Conservation (phyloP, 768 basidiomycete genomes). For the Mycena metata region DNA sequence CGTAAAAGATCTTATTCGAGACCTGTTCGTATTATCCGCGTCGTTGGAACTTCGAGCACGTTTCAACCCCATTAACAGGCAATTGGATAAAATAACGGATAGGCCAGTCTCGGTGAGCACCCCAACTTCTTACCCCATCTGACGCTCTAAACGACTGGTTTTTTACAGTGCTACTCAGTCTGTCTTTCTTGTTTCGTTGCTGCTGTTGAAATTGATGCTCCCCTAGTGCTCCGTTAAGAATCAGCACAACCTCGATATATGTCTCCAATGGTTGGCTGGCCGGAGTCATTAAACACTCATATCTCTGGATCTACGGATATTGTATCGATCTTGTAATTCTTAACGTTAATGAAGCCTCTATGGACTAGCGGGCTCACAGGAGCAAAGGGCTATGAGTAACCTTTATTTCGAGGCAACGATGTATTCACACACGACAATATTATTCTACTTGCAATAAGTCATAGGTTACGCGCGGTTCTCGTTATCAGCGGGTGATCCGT, state of each 20-base stretch:
- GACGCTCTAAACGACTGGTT: background rate
- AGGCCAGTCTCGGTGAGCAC: slow-evolving; percentile 87
- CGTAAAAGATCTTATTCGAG: slow-evolving; percentile 87
- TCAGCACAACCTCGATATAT: slow-evolving; percentile 93
- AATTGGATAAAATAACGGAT: slow-evolving; percentile 84
- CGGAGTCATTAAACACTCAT: slow-evolving; percentile 68
- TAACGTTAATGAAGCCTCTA: slow-evolving; percentile 10
- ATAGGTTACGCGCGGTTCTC: too few relatives aligned
- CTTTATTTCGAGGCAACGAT: too few relatives aligned
- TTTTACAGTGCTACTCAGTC: slow-evolving; percentile 82
- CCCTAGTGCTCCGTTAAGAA: slow-evolving; percentile 95
- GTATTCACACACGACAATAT: too few relatives aligned
- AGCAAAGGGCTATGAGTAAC: too few relatives aligned
- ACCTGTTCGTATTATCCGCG: slow-evolving; percentile 64
- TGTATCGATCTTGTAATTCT: slow-evolving; percentile 35
- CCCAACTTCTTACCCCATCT: background rate
- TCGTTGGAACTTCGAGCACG: slow-evolving; percentile 8
- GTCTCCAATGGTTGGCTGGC: slow-evolving; percentile 88
- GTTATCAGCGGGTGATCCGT: too few relatives aligned
- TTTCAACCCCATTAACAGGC: slow-evolving; percentile 51
- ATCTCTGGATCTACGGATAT: slow-evolving; percentile 17
- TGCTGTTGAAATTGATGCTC: slow-evolving; percentile 10
- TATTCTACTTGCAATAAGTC: too few relatives aligned
- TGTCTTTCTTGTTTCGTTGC: slow-evolving; percentile 38
- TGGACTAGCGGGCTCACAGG: background rate